Evolutionary conservation across 192 early-diverging fungal genomes (phyloP).

Genomic region (Rhizoclosmatium sp.): DNA sequence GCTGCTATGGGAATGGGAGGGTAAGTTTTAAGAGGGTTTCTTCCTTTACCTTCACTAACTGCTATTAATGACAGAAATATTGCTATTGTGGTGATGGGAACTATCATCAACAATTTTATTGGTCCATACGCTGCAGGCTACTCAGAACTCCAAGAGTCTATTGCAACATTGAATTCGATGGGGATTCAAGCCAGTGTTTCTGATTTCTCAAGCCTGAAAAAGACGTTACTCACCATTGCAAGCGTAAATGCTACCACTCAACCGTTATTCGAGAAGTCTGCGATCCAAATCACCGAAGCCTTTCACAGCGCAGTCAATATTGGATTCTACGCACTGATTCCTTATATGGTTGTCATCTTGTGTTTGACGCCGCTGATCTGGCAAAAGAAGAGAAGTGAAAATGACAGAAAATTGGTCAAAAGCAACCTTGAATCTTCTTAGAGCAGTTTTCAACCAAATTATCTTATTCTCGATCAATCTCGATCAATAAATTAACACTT

Average conservation of each 20-base stretch:
- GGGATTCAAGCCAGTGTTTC: background rate
- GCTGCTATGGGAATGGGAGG: background rate
- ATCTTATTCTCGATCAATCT: too few species aligned
- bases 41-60: background rate
- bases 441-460: too few species aligned
- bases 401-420: too few species aligned
- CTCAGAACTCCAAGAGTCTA: background rate
- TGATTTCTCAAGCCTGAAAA: too few species aligned
- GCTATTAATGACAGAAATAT: background rate
- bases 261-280: too few species aligned
- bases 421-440: too few species aligned
- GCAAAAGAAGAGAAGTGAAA: background rate
- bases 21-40: background rate
- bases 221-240: too few species aligned
- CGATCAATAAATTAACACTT: conserved; percentile 38
- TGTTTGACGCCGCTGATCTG: background rate
- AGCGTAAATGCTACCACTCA: too few species aligned
- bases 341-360: background rate
- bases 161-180: background rate
- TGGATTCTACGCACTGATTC: background rate
- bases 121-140: background rate
- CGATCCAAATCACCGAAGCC: too few species aligned
- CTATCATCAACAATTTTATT: conserved; percentile 1
- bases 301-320: background rate
- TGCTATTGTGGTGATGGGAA: background rate